These are phyloP conservation scores for Ophiognomonia clavigignenti-juglandacearum DNA, from an alignment of 2,329 filamentous ascomycete species.

Conservation along the genomic window DNA sequence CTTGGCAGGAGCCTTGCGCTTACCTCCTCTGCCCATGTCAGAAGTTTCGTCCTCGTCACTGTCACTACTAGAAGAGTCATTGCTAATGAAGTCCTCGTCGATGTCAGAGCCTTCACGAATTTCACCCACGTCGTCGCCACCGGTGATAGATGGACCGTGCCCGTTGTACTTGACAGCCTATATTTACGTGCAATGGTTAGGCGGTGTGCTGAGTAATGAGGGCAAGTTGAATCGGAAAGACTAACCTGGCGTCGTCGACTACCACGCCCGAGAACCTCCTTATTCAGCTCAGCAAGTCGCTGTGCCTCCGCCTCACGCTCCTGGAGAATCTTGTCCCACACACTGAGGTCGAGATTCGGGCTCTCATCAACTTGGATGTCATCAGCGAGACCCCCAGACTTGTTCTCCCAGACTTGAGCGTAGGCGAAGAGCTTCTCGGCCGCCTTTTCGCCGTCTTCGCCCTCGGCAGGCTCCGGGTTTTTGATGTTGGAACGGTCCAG, in stretches of 20 bases:
- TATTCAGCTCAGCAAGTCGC: slow-evolving; percentile 62
- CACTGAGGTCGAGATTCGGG: slow-evolving; percentile 55
- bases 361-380: slow-evolving; percentile 52
- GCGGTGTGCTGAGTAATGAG: too few species aligned
- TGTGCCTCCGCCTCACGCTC: slow-evolving; percentile 75
- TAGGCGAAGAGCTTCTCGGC: slow-evolving; percentile 82
- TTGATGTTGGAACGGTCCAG: slow-evolving; percentile 83
- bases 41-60: slow-evolving; percentile 8
- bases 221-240: not conserved
- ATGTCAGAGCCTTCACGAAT: slow-evolving; percentile 8
- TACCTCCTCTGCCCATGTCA: slow-evolving; percentile 15
- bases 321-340: slow-evolving; percentile 88
- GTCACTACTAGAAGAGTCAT: slow-evolving; percentile 10
- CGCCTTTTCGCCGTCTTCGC: slow-evolving; percentile 36
- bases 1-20: slow-evolving; percentile 15
- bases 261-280: slow-evolving; percentile 79
- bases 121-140: slow-evolving; percentile 9
- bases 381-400: slow-evolving; percentile 63
- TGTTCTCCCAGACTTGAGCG: slow-evolving; percentile 88
- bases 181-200: not conserved
- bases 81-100: slow-evolving; percentile 16
- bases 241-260: slow-evolving; percentile 63
- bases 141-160: not conserved
- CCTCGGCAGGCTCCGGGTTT: slow-evolving; percentile 59
- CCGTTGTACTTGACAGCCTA: slow-evolving; percentile 16